Conservation (phyloP, 23 red algal genomes). For the Pyropia yezoensis region DNA sequence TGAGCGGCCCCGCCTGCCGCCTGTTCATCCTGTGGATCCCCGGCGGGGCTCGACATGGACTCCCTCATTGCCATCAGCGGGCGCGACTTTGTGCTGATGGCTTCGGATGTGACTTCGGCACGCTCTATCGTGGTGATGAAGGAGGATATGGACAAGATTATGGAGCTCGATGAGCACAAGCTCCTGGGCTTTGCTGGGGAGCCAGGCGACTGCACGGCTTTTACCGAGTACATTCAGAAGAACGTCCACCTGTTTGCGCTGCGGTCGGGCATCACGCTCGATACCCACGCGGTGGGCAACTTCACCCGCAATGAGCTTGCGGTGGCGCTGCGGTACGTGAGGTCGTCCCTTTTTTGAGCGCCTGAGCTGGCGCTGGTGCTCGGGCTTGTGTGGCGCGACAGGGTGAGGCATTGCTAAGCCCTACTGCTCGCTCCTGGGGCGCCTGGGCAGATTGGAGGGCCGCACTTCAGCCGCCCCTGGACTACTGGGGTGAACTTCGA, state of each 20-base stretch:
- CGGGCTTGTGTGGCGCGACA: too few relatives aligned
- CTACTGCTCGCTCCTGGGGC: too few relatives aligned
- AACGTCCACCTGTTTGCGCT: conserved; percentile 83
- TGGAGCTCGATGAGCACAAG: conserved; percentile 70
- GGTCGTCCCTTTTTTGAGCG: too few relatives aligned
- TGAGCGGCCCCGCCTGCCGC: too few relatives aligned
- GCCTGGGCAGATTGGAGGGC: too few relatives aligned
- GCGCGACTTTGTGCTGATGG: conserved; percentile 78
- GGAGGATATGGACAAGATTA: conserved; percentile 89
- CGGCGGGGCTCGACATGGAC: conserved; percentile 36
- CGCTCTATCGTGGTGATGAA: conserved; percentile 97
- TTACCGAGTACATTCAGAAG: conserved; percentile 88
- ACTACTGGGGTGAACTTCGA: too few relatives aligned
- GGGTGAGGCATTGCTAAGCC: too few relatives aligned
- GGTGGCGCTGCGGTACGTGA: conserved; percentile 44
- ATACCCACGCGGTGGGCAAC: conserved; percentile 67
- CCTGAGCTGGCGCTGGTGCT: too few relatives aligned
- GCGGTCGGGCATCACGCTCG: conserved; percentile 62
- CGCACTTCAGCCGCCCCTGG: too few relatives aligned
- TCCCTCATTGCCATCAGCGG: conserved; percentile 78
- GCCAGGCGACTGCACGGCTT: conserved; percentile 66
- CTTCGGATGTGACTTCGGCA: conserved; percentile 71
- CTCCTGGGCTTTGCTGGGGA: conserved; percentile 67
- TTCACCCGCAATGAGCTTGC: conserved; percentile 87
- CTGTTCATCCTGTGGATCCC: too few relatives aligned